A percentile compares a stretch with the other conserved stretches of the same genome.
These are phyloP conservation scores for Hericium rajendrae DNA, from an alignment of 768 basidiomycete genomes.

Conservation along the genomic window DNA sequence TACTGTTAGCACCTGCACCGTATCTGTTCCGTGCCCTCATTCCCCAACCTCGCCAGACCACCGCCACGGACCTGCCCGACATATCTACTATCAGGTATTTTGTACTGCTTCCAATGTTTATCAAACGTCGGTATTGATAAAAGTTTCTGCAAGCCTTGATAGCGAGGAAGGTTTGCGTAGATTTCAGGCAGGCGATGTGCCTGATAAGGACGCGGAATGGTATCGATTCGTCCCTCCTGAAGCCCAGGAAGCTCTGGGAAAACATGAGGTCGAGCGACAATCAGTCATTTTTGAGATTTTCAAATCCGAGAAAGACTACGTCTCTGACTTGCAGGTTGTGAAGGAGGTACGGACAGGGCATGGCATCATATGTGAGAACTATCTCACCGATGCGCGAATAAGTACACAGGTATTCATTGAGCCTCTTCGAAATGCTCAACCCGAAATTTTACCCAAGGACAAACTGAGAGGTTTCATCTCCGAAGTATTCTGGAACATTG, in stretches of 20 bases:
- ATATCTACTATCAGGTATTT: neutral
- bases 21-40: neutral
- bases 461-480: conserved; percentile 56
- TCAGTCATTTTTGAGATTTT: conserved; percentile 84
- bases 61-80: conserved; percentile 16
- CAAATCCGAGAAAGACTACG: conserved; percentile 84
- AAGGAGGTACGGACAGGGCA: conserved; percentile 40
- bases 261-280: conserved; percentile 76
- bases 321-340: conserved; percentile 65
- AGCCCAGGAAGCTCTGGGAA: conserved; percentile 60
- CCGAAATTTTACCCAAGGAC: conserved; percentile 53
- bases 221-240: conserved; percentile 64
- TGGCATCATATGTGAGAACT: neutral
- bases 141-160: conserved; percentile 33
- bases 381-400: neutral
- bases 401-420: conserved; percentile 57
- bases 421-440: conserved; percentile 47
- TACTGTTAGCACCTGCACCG: neutral
- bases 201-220: conserved; percentile 77
- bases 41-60: neutral
- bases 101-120: neutral
- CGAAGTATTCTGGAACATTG: conserved; percentile 80
- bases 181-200: conserved; percentile 59
- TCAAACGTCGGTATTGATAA: neutral
- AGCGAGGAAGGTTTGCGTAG: conserved; percentile 53